Conservation (phyloP, 192 early-diverging fungal species). For the Coemansia sp. region DNA sequence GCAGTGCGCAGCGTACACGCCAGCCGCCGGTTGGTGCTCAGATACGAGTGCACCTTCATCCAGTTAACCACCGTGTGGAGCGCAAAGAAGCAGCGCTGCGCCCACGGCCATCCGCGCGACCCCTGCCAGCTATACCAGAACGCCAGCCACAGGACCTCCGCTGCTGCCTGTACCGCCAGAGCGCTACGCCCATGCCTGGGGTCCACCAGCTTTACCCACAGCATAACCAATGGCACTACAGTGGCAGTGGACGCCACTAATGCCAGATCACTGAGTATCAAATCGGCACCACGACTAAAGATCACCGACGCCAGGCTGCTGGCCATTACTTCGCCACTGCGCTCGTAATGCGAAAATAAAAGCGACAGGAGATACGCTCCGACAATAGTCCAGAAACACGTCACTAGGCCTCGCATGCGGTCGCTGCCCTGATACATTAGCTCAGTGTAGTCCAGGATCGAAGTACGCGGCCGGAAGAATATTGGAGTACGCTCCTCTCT, state of each 20-base stretch:
- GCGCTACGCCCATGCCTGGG: conserved; percentile 16
- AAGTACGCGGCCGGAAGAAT: conserved; percentile 42
- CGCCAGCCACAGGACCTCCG: conserved; percentile 65
- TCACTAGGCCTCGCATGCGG: conserved; percentile 48
- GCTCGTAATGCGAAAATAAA: conserved; percentile 46
- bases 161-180: conserved; percentile 59
- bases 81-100: conserved; percentile 85
- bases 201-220: conserved; percentile 36
- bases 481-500: conserved; percentile 8
- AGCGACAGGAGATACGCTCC: conserved; percentile 51
- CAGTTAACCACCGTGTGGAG: conserved; percentile 91
- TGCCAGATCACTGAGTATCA: conserved; percentile 73
- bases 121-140: conserved; percentile 64
- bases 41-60: conserved; percentile 98
- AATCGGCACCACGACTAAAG: conserved; percentile 60
- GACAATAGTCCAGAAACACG: conserved; percentile 57
- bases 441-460: conserved; percentile 59
- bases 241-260: conserved; percentile 71
- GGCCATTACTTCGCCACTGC: conserved; percentile 44
- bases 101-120: conserved; percentile 79
- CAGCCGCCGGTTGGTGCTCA: conserved; percentile 76
- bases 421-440: conserved; percentile 58
- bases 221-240: conserved; percentile 59
- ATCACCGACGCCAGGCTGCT: conserved; percentile 32
- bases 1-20: conserved; percentile 41